Evolutionary conservation across 495 filamentous ascomycete genomes (phyloP).

Genomic region (Xylaria curta): DNA sequence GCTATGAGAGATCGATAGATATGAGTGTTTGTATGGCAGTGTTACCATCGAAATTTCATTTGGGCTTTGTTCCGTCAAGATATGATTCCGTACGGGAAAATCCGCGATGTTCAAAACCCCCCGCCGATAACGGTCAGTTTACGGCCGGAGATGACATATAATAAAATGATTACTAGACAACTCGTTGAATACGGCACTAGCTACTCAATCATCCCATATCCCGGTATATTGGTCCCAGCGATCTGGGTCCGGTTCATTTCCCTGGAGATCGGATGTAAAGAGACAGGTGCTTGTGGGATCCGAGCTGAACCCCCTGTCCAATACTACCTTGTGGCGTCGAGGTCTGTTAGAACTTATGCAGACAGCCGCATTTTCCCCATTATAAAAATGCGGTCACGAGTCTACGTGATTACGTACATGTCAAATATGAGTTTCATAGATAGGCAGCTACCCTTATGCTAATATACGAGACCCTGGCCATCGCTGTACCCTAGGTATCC

Average conservation of each 20-base stretch:
- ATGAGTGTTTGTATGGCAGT: neutral
- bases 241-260: conserved; percentile 28
- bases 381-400: neutral
- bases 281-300: conserved; percentile 8
- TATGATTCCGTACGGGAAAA: neutral
- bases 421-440: neutral
- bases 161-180: conserved; percentile 23
- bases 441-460: neutral
- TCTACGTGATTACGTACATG: conserved; percentile 12
- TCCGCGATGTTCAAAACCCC: neutral
- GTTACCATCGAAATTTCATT: neutral
- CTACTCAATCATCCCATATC: conserved; percentile 11
- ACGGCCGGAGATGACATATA: conserved; percentile 15
- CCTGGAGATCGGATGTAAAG: conserved; percentile 22
- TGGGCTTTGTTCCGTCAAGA: neutral
- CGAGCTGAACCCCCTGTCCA: conserved; percentile 25
- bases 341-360: conserved; percentile 15
- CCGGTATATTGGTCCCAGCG: conserved; percentile 22
- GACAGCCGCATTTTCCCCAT: conserved; percentile 15
- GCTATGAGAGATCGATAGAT: neutral
- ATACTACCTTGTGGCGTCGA: conserved; percentile 22
- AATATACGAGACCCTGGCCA: conserved; percentile 8
- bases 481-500: neutral
- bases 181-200: conserved; percentile 3
- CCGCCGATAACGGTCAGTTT: neutral